Evolutionary conservation across 2,329 filamentous ascomycete genomes (phyloP).

Genomic region (Mycosphaerella sp.): DNA sequence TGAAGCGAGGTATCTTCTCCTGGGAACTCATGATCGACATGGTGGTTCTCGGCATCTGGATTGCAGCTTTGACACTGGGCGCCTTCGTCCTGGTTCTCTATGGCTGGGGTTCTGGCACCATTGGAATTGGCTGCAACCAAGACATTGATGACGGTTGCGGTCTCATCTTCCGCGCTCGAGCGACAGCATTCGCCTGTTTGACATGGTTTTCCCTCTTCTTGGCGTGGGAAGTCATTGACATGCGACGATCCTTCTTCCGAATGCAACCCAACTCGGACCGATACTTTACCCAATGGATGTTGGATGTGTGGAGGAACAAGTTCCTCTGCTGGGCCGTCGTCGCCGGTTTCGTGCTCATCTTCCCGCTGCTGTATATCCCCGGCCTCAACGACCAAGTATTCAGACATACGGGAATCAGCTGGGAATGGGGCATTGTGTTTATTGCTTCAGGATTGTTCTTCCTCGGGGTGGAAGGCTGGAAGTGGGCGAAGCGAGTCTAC

Average conservation of each 20-base stretch:
- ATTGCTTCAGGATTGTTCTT: constrained; percentile 46
- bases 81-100: constrained; percentile 61
- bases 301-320: constrained; percentile 64
- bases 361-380: constrained; percentile 56
- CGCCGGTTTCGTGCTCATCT: constrained; percentile 41
- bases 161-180: constrained; percentile 62
- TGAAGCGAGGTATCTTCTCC: constrained; percentile 65
- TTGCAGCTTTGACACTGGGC: constrained; percentile 58
- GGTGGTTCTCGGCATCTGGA: constrained; percentile 70
- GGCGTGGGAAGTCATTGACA: constrained; percentile 71
- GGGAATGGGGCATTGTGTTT: constrained; percentile 66
- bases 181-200: constrained; percentile 65
- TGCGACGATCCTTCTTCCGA: constrained; percentile 66
- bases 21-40: constrained; percentile 72
- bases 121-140: constrained; percentile 57
- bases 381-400: constrained; percentile 60
- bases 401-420: constrained; percentile 57
- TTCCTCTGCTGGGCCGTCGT: constrained; percentile 50
- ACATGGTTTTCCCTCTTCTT: constrained; percentile 73
- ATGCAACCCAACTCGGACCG: constrained; percentile 59
- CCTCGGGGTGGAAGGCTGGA: constrained; percentile 58
- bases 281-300: constrained; percentile 60
- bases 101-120: constrained; percentile 46
- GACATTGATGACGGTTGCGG: constrained; percentile 50
- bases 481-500: constrained; percentile 54